Conservation (phyloP, 805 yeast genomes). For the Kodamaea kakaduensis region DNA sequence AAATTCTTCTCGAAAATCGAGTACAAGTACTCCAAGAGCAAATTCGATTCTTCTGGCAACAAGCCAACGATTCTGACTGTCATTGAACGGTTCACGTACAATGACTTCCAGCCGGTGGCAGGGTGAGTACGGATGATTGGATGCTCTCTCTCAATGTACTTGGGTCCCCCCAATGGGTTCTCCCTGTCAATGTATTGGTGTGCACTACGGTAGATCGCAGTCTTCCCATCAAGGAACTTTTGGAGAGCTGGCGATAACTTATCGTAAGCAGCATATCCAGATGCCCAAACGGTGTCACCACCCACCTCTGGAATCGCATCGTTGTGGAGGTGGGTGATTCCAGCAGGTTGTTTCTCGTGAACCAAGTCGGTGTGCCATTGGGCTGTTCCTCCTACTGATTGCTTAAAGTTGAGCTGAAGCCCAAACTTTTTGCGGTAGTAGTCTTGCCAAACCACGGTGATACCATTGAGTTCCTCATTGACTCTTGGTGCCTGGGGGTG, state of each 20-base stretch:
- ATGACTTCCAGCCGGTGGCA: slow-evolving; percentile 32
- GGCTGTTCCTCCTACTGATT: slow-evolving; percentile 22
- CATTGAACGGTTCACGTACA: slow-evolving; percentile 29
- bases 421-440: slow-evolving; percentile 23
- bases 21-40: slow-evolving; percentile 15
- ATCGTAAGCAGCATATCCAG: slow-evolving; percentile 56
- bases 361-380: slow-evolving; percentile 37
- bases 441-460: slow-evolving; percentile 31
- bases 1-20: slow-evolving; percentile 15
- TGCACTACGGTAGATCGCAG: slow-evolving; percentile 41
- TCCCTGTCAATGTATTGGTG: slow-evolving; percentile 36
- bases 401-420: slow-evolving; percentile 26
- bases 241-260: slow-evolving; percentile 50
- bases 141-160: slow-evolving; percentile 27
- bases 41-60: slow-evolving; percentile 21
- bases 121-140: slow-evolving; percentile 32
- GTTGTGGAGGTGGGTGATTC: slow-evolving; percentile 35
- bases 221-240: slow-evolving; percentile 49
- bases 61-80: slow-evolving; percentile 28
- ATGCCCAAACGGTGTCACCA: slow-evolving; percentile 54
- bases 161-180: slow-evolving; percentile 29
- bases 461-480: slow-evolving; percentile 18
- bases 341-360: slow-evolving; percentile 35
- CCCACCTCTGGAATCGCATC: slow-evolving; percentile 40
- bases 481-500: slow-evolving; percentile 18